phyloP scores from a whole-genome alignment of 1,284 basidiomycete species.

The Heterobasidion parviporum region DNA sequence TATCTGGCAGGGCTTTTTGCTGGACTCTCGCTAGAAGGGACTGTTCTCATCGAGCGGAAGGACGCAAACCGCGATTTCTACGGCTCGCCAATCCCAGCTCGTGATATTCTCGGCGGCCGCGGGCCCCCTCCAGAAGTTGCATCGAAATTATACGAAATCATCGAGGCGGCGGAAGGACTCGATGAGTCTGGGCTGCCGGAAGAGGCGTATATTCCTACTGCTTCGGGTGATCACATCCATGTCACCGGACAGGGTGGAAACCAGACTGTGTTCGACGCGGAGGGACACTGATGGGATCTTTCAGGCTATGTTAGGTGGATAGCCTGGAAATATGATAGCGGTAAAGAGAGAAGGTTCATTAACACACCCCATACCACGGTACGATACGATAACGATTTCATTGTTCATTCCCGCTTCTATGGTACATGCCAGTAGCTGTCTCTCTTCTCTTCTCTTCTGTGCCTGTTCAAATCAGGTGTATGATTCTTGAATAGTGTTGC shows the following conservation, averaged over 20 bases:
- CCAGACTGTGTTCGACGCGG: conserved; percentile 66
- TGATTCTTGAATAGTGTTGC: too few relatives aligned
- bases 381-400: too few relatives aligned
- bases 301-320: not conserved
- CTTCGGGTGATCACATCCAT: conserved; percentile 51
- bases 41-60: conserved; percentile 89
- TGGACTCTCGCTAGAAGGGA: conserved; percentile 92
- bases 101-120: conserved; percentile 85
- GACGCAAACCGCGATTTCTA: conserved; percentile 95
- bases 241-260: conserved; percentile 20
- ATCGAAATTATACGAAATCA: conserved; percentile 88
- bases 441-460: too few relatives aligned
- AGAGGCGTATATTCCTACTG: conserved; percentile 71
- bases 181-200: conserved; percentile 77
- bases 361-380: too few relatives aligned
- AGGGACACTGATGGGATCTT: conserved; percentile 21
- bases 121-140: conserved; percentile 97
- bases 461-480: too few relatives aligned
- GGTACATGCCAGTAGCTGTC: too few relatives aligned
- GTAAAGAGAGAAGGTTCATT: too few relatives aligned
- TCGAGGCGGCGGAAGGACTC: conserved; percentile 80
- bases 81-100: conserved; percentile 83
- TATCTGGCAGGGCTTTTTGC: conserved; percentile 77
- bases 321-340: too few relatives aligned
- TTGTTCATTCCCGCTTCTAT: too few relatives aligned